These are phyloP conservation scores for Leucosporidium creatinivorum DNA, from an alignment of 768 basidiomycete genomes.

Conservation along the genomic window DNA sequence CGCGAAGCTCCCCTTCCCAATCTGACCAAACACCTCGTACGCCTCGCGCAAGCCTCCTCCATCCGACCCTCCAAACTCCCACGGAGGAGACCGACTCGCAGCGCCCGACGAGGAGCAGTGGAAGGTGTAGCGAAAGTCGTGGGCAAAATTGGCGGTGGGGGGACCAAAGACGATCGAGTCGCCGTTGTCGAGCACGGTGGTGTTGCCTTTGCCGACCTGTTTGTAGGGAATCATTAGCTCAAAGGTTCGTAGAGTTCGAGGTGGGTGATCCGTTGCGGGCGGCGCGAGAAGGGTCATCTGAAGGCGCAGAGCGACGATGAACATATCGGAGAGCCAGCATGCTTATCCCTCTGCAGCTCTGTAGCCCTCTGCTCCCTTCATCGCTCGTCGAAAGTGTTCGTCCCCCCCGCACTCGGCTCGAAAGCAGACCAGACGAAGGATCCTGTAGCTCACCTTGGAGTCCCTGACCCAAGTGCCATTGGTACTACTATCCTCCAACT, in stretches of 20 bases:
- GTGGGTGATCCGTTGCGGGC: too few species aligned
- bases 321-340: too few species aligned
- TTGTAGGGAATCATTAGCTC: too few species aligned
- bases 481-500: slow-evolving; percentile 21
- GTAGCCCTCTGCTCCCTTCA: too few species aligned
- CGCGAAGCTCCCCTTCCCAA: slow-evolving; percentile 88
- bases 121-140: slow-evolving; percentile 31
- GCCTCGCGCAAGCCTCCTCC: slow-evolving; percentile 44
- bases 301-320: too few species aligned
- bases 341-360: too few species aligned
- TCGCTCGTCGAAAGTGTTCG: too few species aligned
- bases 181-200: slow-evolving; percentile 61
- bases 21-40: slow-evolving; percentile 43
- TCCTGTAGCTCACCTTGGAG: slow-evolving; percentile 11
- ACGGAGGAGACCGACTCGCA: slow-evolving; percentile 15
- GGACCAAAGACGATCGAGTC: slow-evolving; percentile 80
- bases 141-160: slow-evolving; percentile 40
- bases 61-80: slow-evolving; percentile 28
- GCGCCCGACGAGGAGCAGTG: background rate
- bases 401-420: too few species aligned
- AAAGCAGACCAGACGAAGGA: background rate
- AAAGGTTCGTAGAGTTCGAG: too few species aligned
- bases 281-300: too few species aligned
- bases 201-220: slow-evolving; percentile 55
- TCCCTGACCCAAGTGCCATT: slow-evolving; percentile 28